Base-by-base conservation (phyloP, 2,329 filamentous ascomycete species). In the Colletotrichum spinosum region DNA sequence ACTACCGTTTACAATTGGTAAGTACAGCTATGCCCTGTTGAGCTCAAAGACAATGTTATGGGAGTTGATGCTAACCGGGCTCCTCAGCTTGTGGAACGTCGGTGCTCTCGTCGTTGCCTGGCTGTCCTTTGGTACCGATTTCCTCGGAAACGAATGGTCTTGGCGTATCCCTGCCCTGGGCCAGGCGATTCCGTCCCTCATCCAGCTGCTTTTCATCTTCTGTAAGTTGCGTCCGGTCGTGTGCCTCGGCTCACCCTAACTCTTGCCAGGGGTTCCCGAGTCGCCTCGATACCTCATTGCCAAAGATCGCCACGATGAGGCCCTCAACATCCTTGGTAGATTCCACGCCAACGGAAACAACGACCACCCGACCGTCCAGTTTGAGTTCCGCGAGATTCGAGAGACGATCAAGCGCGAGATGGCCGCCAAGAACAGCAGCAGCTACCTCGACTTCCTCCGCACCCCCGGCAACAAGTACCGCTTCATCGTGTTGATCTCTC, bases 301-400 rank as follows among this genome's bases (percentile, higher is more conserved):
- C 68, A 73, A 74, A 68, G 78, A 78, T 4, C 74, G 74, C 54
- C 72, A 74, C 17, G 78, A 80, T 1, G 49, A 76, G 56, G 79
- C 79, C 11, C 73, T 73, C 4, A 55, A 59, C 0, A 76, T 81
- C 51, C 70, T 81, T 2, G 77, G 75, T 48, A 73, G 71, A 54
- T 75, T 74, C 59, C 73, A 75, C 52, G 74, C 74, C 62, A 74
- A 74, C 51, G 75, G 73, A 42, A 67, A 76, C 68, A 68, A 66
- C 53, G 65, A 74, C 38, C 71, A 88, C 74, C 75, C 82, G 11
- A 83, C 82, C 13, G 87, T 89, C 6, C 83, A 87, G 69, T 85
- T 86, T 71, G 86, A 89, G 71, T 87, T 80, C 75, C 79, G 79
- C 41, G 86, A 89, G 75, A 89, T 89, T 74, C 83, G 83, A 73